Evolutionary conservation across 139 green algal genomes (phyloP).

Genomic region (Chlorella sp.): DNA sequence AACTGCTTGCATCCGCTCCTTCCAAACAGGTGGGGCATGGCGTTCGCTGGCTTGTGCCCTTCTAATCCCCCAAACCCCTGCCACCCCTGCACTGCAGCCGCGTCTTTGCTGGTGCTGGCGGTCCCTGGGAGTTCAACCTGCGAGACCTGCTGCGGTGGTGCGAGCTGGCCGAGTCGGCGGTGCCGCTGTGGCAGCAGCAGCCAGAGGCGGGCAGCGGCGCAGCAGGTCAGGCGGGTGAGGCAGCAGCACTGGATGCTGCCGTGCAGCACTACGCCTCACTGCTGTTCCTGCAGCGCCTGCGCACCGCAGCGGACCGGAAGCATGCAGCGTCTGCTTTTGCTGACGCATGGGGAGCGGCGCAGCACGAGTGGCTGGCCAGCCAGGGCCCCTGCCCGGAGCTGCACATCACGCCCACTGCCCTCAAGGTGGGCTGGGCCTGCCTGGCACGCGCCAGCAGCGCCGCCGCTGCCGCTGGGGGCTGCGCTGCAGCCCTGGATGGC

Average conservation of each 20-base stretch:
- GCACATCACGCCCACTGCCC: conserved; percentile 21
- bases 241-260: conserved; percentile 50
- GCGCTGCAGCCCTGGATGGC: not conserved
- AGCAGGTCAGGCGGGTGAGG: not conserved
- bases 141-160: conserved; percentile 97
- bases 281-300: conserved; percentile 87
- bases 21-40: too few species aligned
- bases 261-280: conserved; percentile 71
- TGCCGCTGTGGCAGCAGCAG: conserved; percentile 20
- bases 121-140: conserved; percentile 99
- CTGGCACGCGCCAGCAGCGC: conserved; percentile 5
- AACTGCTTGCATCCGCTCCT: not conserved
- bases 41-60: too few species aligned
- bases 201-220: not conserved
- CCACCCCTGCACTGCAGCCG: conserved; percentile 6
- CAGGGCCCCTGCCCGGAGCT: conserved; percentile 18
- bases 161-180: conserved; percentile 65
- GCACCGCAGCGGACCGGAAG: conserved; percentile 69
- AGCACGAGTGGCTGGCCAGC: not conserved
- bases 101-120: conserved; percentile 76
- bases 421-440: conserved; percentile 40
- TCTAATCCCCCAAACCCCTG: too few species aligned
- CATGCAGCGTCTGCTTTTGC: conserved; percentile 59
- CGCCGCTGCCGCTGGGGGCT: not conserved
- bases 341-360: not conserved